Evolutionary conservation across 2,329 filamentous ascomycete species (phyloP).

Genomic region (Colletotrichum tropicicola): DNA sequence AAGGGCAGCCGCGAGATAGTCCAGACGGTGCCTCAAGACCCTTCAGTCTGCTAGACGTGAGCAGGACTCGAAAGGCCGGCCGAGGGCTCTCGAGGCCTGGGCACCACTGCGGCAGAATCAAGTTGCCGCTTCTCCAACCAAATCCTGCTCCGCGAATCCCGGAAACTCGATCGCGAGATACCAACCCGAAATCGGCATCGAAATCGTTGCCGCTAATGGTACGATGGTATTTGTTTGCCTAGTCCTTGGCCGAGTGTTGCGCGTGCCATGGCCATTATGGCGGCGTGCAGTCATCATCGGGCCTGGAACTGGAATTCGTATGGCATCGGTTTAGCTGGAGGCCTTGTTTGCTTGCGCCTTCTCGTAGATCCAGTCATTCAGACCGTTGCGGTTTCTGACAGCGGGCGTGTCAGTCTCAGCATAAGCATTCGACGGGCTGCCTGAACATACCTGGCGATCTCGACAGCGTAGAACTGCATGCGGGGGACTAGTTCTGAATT

Average conservation of each 20-base stretch:
- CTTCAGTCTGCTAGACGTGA: too few species aligned
- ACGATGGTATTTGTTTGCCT: too few species aligned
- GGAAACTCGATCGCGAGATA: too few species aligned
- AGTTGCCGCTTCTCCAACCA: too few species aligned
- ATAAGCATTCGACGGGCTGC: neutral
- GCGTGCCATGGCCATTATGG: neutral
- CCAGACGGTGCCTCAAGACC: too few species aligned
- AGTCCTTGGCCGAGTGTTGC: neutral
- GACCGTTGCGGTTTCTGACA: constrained; percentile 81
- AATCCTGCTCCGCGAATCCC: too few species aligned
- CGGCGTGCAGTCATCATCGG: neutral
- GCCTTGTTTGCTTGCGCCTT: constrained; percentile 72
- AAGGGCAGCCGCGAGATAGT: too few species aligned
- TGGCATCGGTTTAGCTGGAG: constrained; percentile 4
- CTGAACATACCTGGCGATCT: constrained; percentile 53
- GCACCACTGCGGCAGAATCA: too few species aligned
- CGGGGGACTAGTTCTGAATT: constrained; percentile 54
- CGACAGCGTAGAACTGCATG: constrained; percentile 65
- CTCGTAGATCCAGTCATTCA: constrained; percentile 99
- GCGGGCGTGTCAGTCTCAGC: constrained; percentile 46
- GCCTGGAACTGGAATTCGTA: neutral
- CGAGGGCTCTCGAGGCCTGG: too few species aligned
- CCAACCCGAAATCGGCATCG: too few species aligned
- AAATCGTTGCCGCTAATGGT: too few species aligned
- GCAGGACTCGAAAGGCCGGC: too few species aligned